Percentiles rank a stretch among this genome's conserved stretches.
Conservation (phyloP, 305 asterid genomes). For the Coffea humblotiana region DNA sequence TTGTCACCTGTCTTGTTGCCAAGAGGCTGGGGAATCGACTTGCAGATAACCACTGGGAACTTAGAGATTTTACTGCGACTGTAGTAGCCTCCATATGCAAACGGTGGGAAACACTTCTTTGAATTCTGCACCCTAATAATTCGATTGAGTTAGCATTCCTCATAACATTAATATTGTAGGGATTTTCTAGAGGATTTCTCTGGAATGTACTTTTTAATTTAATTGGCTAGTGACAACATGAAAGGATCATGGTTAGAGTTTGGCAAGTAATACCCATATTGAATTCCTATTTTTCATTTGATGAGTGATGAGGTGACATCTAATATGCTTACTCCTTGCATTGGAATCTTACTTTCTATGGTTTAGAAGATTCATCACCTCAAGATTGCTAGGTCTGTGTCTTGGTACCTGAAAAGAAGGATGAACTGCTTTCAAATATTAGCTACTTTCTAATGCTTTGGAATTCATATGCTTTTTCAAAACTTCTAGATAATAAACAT, state of each 20-base stretch:
- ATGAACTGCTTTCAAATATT: not conserved
- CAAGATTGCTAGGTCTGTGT: not conserved
- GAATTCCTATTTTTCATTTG: not conserved
- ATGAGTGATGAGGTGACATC: not conserved
- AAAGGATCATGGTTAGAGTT: not conserved
- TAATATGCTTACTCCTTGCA: not conserved
- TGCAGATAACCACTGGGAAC: slow-evolving; percentile 94
- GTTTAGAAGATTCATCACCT: not conserved
- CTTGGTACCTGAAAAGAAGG: not conserved
- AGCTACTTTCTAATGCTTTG: not conserved
- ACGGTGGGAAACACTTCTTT: slow-evolving; percentile 40
- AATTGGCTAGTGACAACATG: not conserved
- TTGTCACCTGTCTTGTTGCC: slow-evolving; percentile 94
- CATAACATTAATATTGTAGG: not conserved
- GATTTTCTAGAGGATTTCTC: not conserved
- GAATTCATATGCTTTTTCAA: not conserved
- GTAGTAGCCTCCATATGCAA: slow-evolving; percentile 83
- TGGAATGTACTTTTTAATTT: not conserved
- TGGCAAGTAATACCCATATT: not conserved
- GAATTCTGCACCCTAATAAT: not conserved
- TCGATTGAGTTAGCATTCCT: not conserved
- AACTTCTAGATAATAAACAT: not conserved
- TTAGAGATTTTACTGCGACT: slow-evolving; percentile 80
- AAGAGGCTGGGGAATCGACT: slow-evolving; percentile 81
- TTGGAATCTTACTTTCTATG: not conserved